These are phyloP conservation scores for Fennellomyces sp. DNA, from an alignment of 371 early-diverging fungal species.

Conservation along the genomic window DNA sequence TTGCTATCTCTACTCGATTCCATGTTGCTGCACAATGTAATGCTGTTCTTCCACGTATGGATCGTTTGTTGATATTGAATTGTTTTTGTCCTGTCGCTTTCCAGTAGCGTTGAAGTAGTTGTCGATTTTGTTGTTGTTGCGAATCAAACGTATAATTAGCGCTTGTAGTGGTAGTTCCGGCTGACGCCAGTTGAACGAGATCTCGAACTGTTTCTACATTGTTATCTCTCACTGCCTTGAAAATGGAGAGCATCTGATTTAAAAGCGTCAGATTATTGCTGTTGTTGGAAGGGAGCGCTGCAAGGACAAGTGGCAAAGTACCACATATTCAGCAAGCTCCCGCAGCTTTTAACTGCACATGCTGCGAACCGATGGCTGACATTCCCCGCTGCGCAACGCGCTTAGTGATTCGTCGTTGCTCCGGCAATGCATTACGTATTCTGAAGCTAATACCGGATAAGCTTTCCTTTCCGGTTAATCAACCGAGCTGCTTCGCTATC, in stretches of 20 bases:
- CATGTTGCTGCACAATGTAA: conserved; percentile 52
- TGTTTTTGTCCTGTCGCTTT: conserved; percentile 17
- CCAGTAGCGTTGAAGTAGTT: conserved; percentile 2
- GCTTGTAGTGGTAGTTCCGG: conserved; percentile 6
- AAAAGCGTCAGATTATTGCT: too few species aligned
- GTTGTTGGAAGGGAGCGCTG: too few species aligned
- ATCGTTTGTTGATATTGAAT: conserved; percentile 49
- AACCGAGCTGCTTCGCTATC: too few species aligned
- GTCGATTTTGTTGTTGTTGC: conserved; percentile 19
- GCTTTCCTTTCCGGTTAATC: too few species aligned
- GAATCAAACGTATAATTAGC: background rate
- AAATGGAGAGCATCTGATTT: conserved; percentile 42
- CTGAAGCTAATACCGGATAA: too few species aligned
- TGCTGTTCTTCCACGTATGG: conserved; percentile 46
- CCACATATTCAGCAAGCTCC: too few species aligned
- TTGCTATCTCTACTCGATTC: conserved; percentile 46
- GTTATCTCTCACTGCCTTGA: conserved; percentile 47
- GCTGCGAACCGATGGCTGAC: too few species aligned
- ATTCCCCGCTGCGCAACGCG: too few species aligned
- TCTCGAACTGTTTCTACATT: conserved; percentile 42
- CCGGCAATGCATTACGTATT: too few species aligned
- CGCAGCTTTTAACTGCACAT: too few species aligned
- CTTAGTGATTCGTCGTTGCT: too few species aligned
- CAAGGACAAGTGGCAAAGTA: too few species aligned
- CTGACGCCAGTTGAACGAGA: conserved; percentile 22